These are phyloP conservation scores for Micractinium conductrix DNA, from an alignment of 139 green algal genomes.

Conservation along the genomic window DNA sequence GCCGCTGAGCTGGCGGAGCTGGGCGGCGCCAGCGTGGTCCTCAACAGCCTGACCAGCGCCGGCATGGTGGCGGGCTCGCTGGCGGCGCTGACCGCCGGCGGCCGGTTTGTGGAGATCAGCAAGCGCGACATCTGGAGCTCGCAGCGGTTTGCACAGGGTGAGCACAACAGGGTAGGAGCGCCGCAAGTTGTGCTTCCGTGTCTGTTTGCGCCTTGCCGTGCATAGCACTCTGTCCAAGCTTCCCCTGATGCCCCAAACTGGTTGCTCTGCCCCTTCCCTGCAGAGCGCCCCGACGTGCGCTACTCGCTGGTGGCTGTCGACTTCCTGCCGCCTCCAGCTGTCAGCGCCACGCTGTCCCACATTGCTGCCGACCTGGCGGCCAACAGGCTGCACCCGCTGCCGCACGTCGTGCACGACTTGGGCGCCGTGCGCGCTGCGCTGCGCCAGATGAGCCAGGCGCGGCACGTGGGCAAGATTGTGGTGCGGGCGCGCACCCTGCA, in stretches of 20 bases:
- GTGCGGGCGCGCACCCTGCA: conserved; percentile 42
- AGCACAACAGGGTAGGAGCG: not conserved
- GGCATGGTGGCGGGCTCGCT: conserved; percentile 85
- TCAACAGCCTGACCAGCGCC: conserved; percentile 88
- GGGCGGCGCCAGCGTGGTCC: conserved; percentile 44
- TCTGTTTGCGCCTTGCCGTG: not conserved
- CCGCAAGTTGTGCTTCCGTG: not conserved
- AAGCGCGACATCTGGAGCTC: conserved; percentile 91
- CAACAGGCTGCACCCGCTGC: conserved; percentile 62
- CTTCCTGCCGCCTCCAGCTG: conserved; percentile 76
- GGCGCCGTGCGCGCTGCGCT: conserved; percentile 66
- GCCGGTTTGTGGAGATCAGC: conserved; percentile 84
- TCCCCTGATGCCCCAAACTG: not conserved
- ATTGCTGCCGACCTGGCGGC: conserved; percentile 47
- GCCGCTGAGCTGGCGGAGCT: conserved; percentile 14
- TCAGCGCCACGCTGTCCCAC: conserved; percentile 51
- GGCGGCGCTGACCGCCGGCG: conserved; percentile 60
- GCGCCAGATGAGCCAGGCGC: conserved; percentile 84
- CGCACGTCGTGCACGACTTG: conserved; percentile 51
- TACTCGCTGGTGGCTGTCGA: conserved; percentile 87
- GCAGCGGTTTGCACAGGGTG: conserved; percentile 56
- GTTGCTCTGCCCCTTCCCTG: not conserved
- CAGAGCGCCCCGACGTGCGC: conserved; percentile 78
- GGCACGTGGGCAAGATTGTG: conserved; percentile 90
- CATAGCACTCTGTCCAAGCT: not conserved